Conservation (phyloP, 441 rosid genomes). For the Jatropha multifida region DNA sequence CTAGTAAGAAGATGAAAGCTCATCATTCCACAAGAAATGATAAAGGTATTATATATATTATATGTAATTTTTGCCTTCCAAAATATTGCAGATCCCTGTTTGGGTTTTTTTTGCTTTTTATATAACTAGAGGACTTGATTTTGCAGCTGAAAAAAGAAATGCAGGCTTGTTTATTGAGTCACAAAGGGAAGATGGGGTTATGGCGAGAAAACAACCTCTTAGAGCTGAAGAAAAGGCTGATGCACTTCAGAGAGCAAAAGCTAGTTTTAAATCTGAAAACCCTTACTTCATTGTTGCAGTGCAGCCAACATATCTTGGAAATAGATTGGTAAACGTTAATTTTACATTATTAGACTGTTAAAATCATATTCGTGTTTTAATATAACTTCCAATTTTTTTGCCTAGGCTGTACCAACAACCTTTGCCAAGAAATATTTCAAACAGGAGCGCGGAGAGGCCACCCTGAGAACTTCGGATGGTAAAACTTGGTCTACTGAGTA, state of each 20-base stretch:
- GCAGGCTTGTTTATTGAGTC: not conserved
- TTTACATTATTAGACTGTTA: too few species aligned
- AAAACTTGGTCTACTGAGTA: conserved; percentile 25
- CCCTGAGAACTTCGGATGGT: conserved; percentile 14
- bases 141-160: not conserved
- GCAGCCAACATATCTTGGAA: conserved; percentile 25
- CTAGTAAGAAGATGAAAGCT: not conserved
- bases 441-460: not conserved
- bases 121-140: not conserved
- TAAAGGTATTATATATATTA: not conserved
- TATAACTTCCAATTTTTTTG: not conserved
- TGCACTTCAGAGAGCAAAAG: conserved; percentile 20
- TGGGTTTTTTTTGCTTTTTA: not conserved
- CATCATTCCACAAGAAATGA: not conserved
- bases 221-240: conserved; percentile 8
- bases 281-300: conserved; percentile 26
- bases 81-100: too few species aligned
- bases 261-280: conserved; percentile 20
- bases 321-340: not conserved
- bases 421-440: conserved; percentile 19
- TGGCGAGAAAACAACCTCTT: not conserved
- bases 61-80: too few species aligned
- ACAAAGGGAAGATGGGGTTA: not conserved
- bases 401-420: conserved; percentile 13
- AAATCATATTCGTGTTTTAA: too few species aligned